phyloP scores from a whole-genome alignment of 768 basidiomycete genomes.

The Phaffia tasmanica region DNA sequence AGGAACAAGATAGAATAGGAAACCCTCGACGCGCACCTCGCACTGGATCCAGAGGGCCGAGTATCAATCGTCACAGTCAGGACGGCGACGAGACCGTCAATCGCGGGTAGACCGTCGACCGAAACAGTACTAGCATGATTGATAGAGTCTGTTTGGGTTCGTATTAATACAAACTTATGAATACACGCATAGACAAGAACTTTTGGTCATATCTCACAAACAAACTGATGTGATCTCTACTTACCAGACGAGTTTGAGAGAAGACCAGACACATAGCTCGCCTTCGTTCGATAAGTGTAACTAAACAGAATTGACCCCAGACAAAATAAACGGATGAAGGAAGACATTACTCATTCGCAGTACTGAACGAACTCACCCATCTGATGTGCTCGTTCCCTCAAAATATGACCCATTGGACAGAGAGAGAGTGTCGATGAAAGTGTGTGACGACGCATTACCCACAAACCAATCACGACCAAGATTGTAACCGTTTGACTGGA shows the following conservation, averaged over 20 bases:
- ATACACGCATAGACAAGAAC: not conserved
- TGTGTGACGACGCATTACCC: constrained; percentile 60
- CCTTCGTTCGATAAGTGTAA: constrained; percentile 62
- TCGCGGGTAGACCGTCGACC: constrained; percentile 38
- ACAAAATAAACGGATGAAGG: not conserved
- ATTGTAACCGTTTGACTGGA: constrained; percentile 47
- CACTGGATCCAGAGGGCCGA: constrained; percentile 32
- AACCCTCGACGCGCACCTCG: not conserved
- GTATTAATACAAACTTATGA: not conserved
- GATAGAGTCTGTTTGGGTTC: constrained; percentile 31
- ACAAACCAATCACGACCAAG: constrained; percentile 76
- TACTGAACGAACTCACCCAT: not conserved
- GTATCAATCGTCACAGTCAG: constrained; percentile 56
- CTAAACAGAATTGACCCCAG: constrained; percentile 27
- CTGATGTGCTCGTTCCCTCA: not conserved
- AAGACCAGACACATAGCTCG: constrained; percentile 57
- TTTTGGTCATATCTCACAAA: not conserved
- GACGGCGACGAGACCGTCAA: constrained; percentile 74
- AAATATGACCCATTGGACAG: constrained; percentile 43
- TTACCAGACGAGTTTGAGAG: constrained; percentile 47
- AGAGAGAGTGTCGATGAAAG: constrained; percentile 37
- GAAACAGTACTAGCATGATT: constrained; percentile 37
- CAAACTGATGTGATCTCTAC: not conserved
- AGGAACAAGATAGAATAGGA: too few relatives aligned
- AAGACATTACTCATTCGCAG: not conserved